Base-by-base conservation (phyloP, 2,329 filamentous ascomycete species). In the Calcarisporium arbuscula region DNA sequence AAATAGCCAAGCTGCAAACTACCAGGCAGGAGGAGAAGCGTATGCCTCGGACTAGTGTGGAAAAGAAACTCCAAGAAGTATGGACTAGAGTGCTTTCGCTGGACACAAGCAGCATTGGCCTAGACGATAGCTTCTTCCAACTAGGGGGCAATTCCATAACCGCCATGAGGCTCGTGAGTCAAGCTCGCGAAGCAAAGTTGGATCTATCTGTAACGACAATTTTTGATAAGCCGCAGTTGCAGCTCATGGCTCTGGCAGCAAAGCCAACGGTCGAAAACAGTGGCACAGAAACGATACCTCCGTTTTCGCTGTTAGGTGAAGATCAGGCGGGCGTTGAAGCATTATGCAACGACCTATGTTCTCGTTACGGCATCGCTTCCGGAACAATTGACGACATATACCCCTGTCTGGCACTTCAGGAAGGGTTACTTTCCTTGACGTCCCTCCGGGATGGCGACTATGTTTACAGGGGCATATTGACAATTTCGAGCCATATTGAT, bases 81-180 rank as follows among this genome's bases (percentile, higher is more conserved):
- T 62, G 58, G 58, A 31, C 38, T 18, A 46, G 50, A 16, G 36
- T 60, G 7, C 49, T 62, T 5, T 53, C 51, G 12, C 32, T 47
- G 5, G 51, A 56, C 8, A 29, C 46, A 8, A 19, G 25, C 6
- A 49, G 51, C 6, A 39, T 61, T 22, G 42, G 50, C 1, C 38
- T 51, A 1, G 42, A 52, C 3, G 55, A 58, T 38, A 54, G 52
- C 47, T 66, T 66, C 50, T 59, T 65, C 42, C 50, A 47, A 0
- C 49, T 65, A 1, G 63, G 63, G 2, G 63, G 65, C 4, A 64
- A 68, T 47, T 68, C 65, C 1, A 52, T 68, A 10, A 52, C 52
- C 5, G 63, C 64, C 1, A 68, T 68, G 64, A 25, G 32, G 9
- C 28, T 39, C 2, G 36, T 39, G 4, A 11, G 14, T 6, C 12